phyloP scores from a whole-genome alignment of 2,329 filamentous ascomycete genomes.

The Juglanconis oblonga region DNA sequence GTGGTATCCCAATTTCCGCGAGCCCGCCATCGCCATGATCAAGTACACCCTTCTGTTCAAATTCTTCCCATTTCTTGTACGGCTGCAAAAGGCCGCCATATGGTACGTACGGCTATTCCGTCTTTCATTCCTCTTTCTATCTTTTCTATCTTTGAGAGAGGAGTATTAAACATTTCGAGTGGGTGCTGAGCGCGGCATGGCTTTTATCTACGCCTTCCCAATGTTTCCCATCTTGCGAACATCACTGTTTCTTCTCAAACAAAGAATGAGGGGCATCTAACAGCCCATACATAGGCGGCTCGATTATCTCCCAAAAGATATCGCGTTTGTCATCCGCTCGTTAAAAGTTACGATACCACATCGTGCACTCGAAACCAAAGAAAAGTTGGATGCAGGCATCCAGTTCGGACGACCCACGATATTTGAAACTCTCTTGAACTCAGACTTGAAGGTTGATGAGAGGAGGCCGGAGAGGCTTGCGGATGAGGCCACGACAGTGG shows the following conservation, averaged over 20 bases:
- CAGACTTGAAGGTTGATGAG: background rate
- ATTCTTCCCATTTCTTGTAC: constrained; percentile 1
- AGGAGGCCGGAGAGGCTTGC: constrained; percentile 9
- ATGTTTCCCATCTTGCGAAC: too few species aligned
- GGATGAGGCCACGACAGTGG: constrained; percentile 21
- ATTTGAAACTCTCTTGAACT: background rate
- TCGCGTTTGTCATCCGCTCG: background rate
- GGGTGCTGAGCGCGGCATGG: too few species aligned
- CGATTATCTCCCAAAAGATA: background rate
- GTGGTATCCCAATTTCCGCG: constrained; percentile 2
- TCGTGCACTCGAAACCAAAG: background rate
- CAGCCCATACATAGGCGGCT: background rate
- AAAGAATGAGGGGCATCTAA: too few species aligned
- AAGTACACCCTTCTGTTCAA: background rate
- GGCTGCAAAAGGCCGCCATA: background rate
- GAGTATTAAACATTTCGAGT: too few species aligned
- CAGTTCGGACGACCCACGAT: background rate
- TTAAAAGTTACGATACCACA: constrained; percentile 1
- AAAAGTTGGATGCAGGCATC: background rate
- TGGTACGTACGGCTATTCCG: background rate
- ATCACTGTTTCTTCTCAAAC: too few species aligned
- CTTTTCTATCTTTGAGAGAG: too few species aligned
- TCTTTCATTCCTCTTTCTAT: too few species aligned
- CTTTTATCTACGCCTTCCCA: too few species aligned
- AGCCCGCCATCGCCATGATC: background rate